phyloP scores from a whole-genome alignment of 768 basidiomycete genomes.

The Chiua virens region DNA sequence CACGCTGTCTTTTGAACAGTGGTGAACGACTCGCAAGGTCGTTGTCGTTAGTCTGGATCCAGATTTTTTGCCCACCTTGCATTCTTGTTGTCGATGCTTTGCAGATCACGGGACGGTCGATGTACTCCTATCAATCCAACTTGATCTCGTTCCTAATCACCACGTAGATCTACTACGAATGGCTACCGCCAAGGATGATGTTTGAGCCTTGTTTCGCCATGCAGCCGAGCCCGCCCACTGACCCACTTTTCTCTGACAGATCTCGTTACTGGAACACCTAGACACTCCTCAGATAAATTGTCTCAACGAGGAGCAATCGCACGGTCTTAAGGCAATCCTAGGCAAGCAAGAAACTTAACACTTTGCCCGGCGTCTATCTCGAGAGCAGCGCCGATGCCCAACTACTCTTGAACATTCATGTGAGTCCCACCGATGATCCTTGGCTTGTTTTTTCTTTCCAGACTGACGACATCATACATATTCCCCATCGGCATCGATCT shows the following conservation, averaged over 20 bases:
- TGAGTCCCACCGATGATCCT: slow-evolving; percentile 33
- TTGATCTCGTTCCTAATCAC: background rate
- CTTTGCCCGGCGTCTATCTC: slow-evolving; percentile 43
- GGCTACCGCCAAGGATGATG: slow-evolving; percentile 30
- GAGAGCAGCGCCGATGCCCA: slow-evolving; percentile 75
- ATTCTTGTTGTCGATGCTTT: slow-evolving; percentile 18
- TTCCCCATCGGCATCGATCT: background rate
- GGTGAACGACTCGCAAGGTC: slow-evolving; percentile 3
- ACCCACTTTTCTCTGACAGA: slow-evolving; percentile 30
- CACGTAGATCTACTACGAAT: slow-evolving; percentile 6
- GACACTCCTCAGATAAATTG: slow-evolving; percentile 64
- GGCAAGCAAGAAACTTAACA: slow-evolving; percentile 43
- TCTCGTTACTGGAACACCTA: slow-evolving; percentile 56
- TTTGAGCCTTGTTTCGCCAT: slow-evolving; percentile 16
- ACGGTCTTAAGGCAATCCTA: slow-evolving; percentile 57
- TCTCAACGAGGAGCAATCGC: slow-evolving; percentile 59
- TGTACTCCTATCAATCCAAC: background rate
- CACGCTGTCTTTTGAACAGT: slow-evolving; percentile 2
- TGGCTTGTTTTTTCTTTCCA: background rate
- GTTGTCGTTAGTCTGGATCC: slow-evolving; percentile 5
- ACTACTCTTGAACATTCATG: slow-evolving; percentile 64
- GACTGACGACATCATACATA: no score
- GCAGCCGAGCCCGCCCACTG: background rate
- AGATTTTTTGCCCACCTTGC: slow-evolving; percentile 1
- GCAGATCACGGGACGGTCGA: background rate